Percentiles rank a stretch among this genome's conserved stretches.
Conservation (phyloP, 495 filamentous ascomycete genomes). For the Paragyromitra xinjiangensis region DNA sequence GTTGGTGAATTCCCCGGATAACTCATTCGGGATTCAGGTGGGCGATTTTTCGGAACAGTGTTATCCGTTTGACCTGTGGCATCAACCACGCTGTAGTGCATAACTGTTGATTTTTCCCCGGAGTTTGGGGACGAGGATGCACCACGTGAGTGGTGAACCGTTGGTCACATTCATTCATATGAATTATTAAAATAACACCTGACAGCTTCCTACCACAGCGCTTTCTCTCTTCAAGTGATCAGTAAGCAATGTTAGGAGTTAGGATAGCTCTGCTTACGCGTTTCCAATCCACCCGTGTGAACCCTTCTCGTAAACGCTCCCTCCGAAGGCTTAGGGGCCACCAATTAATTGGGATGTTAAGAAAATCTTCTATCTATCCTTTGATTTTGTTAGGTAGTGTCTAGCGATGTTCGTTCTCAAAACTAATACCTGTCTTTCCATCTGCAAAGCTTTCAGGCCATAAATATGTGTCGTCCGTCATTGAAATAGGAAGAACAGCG, state of each 20-base stretch:
- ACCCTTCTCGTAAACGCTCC: not conserved
- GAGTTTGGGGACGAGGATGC: not conserved
- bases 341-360: slow-evolving; percentile 4
- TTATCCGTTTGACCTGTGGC: not conserved
- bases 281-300: slow-evolving; percentile 8
- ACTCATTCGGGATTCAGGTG: not conserved
- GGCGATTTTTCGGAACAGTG: no score
- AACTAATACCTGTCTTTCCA: slow-evolving; percentile 11
- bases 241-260: not conserved
- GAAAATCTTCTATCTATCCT: slow-evolving; percentile 16
- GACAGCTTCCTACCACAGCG: not conserved
- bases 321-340: slow-evolving; percentile 12
- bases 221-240: not conserved
- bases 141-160: not conserved
- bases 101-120: not conserved
- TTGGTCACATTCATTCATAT: not conserved
- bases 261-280: slow-evolving; percentile 2
- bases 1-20: not conserved
- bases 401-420: not conserved
- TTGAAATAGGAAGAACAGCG: not conserved
- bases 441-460: slow-evolving; percentile 6
- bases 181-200: not conserved
- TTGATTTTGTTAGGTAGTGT: slow-evolving; percentile 8
- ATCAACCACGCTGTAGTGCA: not conserved
- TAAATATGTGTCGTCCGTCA: not conserved